Evolutionary conservation across 768 basidiomycete genomes (phyloP).

Genomic region (Agaricus subrufescens): DNA sequence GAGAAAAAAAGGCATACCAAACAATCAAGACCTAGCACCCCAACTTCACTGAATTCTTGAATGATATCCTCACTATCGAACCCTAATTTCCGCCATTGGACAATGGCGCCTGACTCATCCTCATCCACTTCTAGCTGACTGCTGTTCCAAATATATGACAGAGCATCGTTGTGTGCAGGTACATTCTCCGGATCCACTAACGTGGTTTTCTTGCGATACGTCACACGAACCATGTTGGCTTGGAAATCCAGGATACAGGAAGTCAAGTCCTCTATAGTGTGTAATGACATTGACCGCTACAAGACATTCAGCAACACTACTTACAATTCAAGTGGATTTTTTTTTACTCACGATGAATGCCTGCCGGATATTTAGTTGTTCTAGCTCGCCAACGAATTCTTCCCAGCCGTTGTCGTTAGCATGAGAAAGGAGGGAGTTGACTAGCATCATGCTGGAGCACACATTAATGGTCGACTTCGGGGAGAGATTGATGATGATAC

Average conservation of each 20-base stretch:
- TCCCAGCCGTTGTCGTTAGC: conserved; percentile 78
- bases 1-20: conserved; percentile 42
- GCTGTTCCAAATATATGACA: conserved; percentile 66
- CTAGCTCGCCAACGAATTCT: conserved; percentile 70
- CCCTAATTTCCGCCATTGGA: conserved; percentile 78
- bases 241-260: conserved; percentile 88
- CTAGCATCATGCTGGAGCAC: conserved; percentile 72
- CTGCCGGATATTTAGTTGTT: conserved; percentile 72
- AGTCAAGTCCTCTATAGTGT: conserved; percentile 75
- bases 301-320: not conserved
- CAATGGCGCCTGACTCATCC: conserved; percentile 39
- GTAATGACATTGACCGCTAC: conserved; percentile 79
- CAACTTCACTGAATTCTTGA: conserved; percentile 74
- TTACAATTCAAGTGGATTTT: not conserved
- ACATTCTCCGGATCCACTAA: conserved; percentile 67
- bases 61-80: conserved; percentile 72
- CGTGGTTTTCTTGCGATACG: conserved; percentile 77
- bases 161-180: conserved; percentile 46
- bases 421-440: conserved; percentile 79
- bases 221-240: conserved; percentile 75
- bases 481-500: conserved; percentile 26
- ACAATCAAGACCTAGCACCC: conserved; percentile 79
- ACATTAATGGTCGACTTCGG: conserved; percentile 7
- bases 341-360: conserved; percentile 68
- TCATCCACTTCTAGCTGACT: conserved; percentile 52